Evolutionary conservation across 2,329 filamentous ascomycete species (phyloP), one percentile per base, ranked within the genome.

Genomic region (Colletotrichum acutatum): DNA sequence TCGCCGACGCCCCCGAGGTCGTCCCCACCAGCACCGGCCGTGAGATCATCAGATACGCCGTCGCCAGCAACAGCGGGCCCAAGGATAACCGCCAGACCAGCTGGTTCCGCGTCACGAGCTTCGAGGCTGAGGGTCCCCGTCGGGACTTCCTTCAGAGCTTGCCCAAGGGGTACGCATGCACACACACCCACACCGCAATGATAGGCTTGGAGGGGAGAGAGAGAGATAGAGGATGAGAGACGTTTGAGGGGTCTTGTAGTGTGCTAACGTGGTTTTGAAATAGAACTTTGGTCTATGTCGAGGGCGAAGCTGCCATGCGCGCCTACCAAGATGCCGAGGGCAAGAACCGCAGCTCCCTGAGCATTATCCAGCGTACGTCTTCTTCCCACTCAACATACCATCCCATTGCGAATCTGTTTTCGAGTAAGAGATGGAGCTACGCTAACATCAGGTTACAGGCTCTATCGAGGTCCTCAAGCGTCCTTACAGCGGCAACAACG

Each of bases 31-130:
- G 90, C 78, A 92, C 86, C 65, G 95, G 95, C 71, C 88, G 88
- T 75, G 93, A 97, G 75, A 79, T 97, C 71, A 81, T 98, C 79
- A 90, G 89, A 78, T 98, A 97, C 82, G 85, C 91, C 5, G 86
- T 99, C 75, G 95, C 90, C 64, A 93, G 91, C 78, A 91, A 86
- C 82, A 82, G 82, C 72, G 95, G 95, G 16, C 84, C 87, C 74
- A 86, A 84, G 76, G 93, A 96, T 19, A 93, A 94, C 83, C 88
- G 90, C 80, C 89, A 91, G 80, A 94, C 93, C 34, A 97, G 92
- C 87, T 98, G 94, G 93, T 98, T 97, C 88, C 89, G 88, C 71
- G 87, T 98, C 68, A 87, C 91, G 42, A 91, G 88, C 84, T 98
- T 98, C 81, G 78, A 85, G 65, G 85, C 86, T 16, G 91, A 94